Evolutionary conservation across 1,139 yeast species (phyloP).

Genomic region (Waltiozyma sp.): DNA sequence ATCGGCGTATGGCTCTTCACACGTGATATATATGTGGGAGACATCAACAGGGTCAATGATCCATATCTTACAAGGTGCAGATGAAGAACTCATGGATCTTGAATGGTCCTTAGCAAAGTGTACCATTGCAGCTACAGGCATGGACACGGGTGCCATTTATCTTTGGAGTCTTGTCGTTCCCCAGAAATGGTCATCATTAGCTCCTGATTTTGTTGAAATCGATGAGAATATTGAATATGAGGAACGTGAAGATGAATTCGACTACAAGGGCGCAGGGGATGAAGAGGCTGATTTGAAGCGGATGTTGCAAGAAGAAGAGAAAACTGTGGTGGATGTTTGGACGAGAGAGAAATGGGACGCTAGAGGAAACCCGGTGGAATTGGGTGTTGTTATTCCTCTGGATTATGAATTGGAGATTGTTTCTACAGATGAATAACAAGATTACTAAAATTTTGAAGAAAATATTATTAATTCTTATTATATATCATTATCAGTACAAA

Average conservation of each 20-base stretch:
- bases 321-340: conserved; percentile 54
- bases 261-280: conserved; percentile 33
- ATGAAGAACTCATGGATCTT: conserved; percentile 70
- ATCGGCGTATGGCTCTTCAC: conserved; percentile 78
- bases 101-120: conserved; percentile 78
- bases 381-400: conserved; percentile 10
- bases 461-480: too few relatives aligned
- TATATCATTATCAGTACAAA: too few relatives aligned
- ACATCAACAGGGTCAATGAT: conserved; percentile 78
- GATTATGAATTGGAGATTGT: conserved; percentile 5
- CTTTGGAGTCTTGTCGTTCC: conserved; percentile 78
- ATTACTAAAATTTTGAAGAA: too few relatives aligned
- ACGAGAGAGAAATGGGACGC: conserved; percentile 56
- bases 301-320: conserved; percentile 57
- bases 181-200: conserved; percentile 94
- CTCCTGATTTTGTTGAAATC: conserved; percentile 92
- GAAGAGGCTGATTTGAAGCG: conserved; percentile 50
- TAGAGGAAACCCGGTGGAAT: conserved; percentile 34
- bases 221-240: conserved; percentile 86
- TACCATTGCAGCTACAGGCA: conserved; percentile 75
- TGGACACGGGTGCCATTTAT: conserved; percentile 76
- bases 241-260: conserved; percentile 90
- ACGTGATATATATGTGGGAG: conserved; percentile 90
- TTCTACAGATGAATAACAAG: too few relatives aligned
- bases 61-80: conserved; percentile 87